phyloP scores from a whole-genome alignment of 2,329 filamentous ascomycete genomes.

The Cytospora chrysosperma region DNA sequence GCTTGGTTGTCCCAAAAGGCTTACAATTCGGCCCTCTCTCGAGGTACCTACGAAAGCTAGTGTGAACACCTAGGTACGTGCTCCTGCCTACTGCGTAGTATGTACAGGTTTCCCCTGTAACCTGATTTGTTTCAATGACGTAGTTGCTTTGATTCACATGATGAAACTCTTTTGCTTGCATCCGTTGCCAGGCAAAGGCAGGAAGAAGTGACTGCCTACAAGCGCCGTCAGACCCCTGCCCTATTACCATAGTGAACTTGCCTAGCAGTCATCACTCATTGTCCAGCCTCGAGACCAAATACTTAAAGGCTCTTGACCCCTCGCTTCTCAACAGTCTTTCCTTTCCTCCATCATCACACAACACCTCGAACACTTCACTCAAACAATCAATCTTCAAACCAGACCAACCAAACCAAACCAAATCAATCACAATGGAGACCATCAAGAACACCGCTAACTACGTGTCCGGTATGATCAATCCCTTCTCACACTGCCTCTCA shows the following conservation, averaged over 20 bases:
- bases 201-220: background rate
- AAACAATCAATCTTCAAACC: conserved; percentile 20
- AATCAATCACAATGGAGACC: conserved; percentile 39
- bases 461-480: conserved; percentile 55
- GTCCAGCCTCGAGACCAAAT: background rate
- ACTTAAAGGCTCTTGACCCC: conserved; percentile 14
- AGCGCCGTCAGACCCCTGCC: background rate
- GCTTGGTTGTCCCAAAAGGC: background rate
- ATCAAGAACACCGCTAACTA: conserved; percentile 56
- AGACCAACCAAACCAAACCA: conserved; percentile 15
- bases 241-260: background rate
- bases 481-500: background rate
- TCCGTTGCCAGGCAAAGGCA: conserved; percentile 2
- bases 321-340: background rate
- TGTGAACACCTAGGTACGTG: background rate
- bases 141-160: conserved; percentile 16
- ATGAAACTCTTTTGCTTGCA: conserved; percentile 9
- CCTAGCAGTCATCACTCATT: background rate
- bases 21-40: background rate
- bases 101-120: background rate
- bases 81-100: conserved; percentile 8
- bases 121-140: conserved; percentile 9
- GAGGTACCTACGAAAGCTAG: background rate
- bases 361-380: conserved; percentile 21
- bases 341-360: conserved; percentile 23